A percentile compares a stretch with the other conserved stretches of the same genome.
phyloP scores from a whole-genome alignment of 208 protist species.

The Acanthamoeba royreba region DNA sequence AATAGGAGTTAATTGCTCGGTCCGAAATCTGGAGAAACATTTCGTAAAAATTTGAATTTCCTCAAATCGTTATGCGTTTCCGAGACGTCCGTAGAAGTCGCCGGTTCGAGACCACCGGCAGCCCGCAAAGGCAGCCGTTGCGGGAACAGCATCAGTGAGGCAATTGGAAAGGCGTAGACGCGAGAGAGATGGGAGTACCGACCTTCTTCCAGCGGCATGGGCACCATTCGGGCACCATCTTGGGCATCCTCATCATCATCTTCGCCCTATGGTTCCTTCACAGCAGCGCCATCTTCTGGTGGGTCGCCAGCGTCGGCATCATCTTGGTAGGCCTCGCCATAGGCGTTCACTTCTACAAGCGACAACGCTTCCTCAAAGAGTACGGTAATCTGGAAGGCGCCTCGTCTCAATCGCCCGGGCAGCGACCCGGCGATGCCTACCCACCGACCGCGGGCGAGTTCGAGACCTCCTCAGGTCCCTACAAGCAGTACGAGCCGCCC shows the following conservation, averaged over 20 bases:
- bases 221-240: background rate
- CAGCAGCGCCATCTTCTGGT: background rate
- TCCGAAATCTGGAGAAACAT: no score
- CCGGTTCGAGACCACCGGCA: no score
- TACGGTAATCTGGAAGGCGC: background rate
- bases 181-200: no score
- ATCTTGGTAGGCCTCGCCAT: background rate
- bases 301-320: background rate
- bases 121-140: no score
- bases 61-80: no score
- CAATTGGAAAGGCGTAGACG: no score
- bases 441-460: background rate
- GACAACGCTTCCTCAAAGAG: background rate
- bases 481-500: background rate
- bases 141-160: no score
- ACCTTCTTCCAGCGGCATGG: background rate
- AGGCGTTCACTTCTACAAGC: background rate
- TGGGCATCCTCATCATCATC: background rate
- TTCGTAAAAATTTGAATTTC: no score
- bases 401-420: no score
- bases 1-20: no score
- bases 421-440: no score
- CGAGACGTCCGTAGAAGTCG: no score
- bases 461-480: background rate
- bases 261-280: background rate